These are phyloP conservation scores for Hsuehochloa calcarea DNA, from an alignment of 176 grass and related monocot genomes.

Conservation along the genomic window DNA sequence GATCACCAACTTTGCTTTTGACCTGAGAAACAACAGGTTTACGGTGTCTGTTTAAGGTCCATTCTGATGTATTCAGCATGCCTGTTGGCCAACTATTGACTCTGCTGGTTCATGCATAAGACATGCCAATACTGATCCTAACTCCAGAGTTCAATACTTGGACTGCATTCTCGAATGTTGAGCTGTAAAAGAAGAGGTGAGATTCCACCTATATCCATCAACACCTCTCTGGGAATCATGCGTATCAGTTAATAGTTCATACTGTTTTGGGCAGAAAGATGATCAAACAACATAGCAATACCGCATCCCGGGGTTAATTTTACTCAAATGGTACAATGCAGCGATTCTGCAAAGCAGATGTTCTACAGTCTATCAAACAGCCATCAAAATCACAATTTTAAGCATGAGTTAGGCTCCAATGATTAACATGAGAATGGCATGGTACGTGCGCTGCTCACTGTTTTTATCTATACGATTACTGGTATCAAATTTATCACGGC, in stretches of 20 bases:
- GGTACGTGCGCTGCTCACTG: neutral
- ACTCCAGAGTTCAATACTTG: neutral
- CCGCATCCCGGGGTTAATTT: neutral
- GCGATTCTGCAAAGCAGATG: neutral
- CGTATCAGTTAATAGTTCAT: neutral
- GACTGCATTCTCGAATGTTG: neutral
- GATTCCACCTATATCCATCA: neutral
- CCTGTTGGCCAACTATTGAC: neutral
- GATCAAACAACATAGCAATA: neutral
- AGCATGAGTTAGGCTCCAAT: neutral
- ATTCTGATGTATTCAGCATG: neutral
- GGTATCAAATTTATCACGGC: slow-evolving; percentile 1
- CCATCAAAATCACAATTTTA: neutral
- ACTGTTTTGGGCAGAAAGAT: neutral
- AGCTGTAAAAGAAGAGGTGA: neutral
- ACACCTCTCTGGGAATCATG: neutral
- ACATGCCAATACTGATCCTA: neutral
- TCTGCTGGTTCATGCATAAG: neutral
- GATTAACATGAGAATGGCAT: neutral
- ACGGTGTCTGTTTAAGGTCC: neutral
- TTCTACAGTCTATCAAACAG: neutral
- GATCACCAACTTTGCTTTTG: neutral
- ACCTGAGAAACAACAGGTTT: neutral
- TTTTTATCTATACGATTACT: slow-evolving; percentile 33
- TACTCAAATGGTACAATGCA: slow-evolving; percentile 1